A percentile compares a stretch with the other conserved stretches of the same genome.
Conservation (phyloP, 2,329 filamentous ascomycete species). For the Chalaropsis thielavioides region DNA sequence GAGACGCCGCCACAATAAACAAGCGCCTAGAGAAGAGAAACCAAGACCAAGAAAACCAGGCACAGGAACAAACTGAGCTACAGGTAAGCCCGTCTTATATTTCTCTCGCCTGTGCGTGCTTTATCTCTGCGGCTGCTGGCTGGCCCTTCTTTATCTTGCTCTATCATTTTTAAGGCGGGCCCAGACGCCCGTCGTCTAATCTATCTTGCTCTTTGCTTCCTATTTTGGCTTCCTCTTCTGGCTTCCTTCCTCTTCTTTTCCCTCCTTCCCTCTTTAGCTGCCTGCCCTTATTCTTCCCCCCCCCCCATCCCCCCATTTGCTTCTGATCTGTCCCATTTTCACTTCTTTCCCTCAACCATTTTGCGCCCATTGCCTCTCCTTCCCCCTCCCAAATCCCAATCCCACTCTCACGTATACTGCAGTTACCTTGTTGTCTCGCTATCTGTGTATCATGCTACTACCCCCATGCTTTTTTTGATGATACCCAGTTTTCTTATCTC, state of each 20-base stretch:
- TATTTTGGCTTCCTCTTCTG: not conserved
- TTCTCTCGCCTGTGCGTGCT: not conserved
- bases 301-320: not conserved
- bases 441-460: conserved; percentile 1
- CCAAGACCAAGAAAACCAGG: not conserved
- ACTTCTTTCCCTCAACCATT: too few relatives aligned
- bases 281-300: not conserved
- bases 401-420: not conserved
- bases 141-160: not conserved
- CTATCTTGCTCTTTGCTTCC: not conserved
- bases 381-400: too few relatives aligned
- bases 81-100: conserved; percentile 5
- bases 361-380: too few relatives aligned
- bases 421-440: conserved; percentile 9
- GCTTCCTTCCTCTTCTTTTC: not conserved
- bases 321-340: too few relatives aligned
- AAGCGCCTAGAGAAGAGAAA: not conserved
- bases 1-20: not conserved
- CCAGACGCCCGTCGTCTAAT: not conserved
- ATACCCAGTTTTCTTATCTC: not conserved
- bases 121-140: not conserved
- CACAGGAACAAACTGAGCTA: not conserved
- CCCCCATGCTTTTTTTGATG: not conserved
- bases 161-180: not conserved
- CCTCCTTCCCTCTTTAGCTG: not conserved